phyloP scores from a whole-genome alignment of 31 red algal species.

The Bonnemaisonia californica region DNA sequence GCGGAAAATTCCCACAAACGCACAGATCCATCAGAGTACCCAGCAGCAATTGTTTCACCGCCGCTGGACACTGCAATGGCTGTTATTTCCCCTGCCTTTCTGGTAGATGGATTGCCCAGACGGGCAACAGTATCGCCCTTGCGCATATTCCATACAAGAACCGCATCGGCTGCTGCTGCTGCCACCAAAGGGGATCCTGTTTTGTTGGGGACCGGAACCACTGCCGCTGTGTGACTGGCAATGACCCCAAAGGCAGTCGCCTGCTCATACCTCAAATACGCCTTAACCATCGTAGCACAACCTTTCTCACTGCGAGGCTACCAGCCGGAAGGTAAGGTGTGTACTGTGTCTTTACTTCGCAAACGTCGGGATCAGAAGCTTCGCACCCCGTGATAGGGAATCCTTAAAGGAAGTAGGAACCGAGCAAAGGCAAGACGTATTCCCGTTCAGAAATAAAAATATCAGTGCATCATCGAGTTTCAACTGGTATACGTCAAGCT shows the following conservation, averaged over 20 bases:
- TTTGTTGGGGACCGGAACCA: not conserved
- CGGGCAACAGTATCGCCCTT: conserved; percentile 22
- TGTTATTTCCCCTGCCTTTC: conserved; percentile 52
- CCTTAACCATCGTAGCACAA: conserved; percentile 57
- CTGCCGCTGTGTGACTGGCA: conserved; percentile 24
- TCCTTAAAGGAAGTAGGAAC: too few relatives aligned
- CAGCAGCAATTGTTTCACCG: conserved; percentile 62
- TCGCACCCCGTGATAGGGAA: too few relatives aligned
- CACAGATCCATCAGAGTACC: conserved; percentile 79
- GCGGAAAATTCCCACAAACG: conserved; percentile 52
- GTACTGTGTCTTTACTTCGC: too few relatives aligned
- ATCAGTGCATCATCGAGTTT: too few relatives aligned
- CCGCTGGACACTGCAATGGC: conserved; percentile 28
- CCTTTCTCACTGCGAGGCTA: too few relatives aligned
- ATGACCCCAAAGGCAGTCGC: conserved; percentile 64
- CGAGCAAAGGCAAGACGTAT: too few relatives aligned
- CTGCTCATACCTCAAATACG: conserved; percentile 71
- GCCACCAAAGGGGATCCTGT: conserved; percentile 21
- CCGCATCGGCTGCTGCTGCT: conserved; percentile 36
- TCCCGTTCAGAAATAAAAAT: too few relatives aligned
- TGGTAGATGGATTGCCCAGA: conserved; percentile 41
- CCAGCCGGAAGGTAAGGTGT: too few relatives aligned
- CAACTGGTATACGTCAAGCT: too few relatives aligned
- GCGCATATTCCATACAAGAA: conserved; percentile 63
- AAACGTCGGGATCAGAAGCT: too few relatives aligned